phyloP scores from a whole-genome alignment of 805 yeast genomes.

The Barnettozyma pratensis region DNA sequence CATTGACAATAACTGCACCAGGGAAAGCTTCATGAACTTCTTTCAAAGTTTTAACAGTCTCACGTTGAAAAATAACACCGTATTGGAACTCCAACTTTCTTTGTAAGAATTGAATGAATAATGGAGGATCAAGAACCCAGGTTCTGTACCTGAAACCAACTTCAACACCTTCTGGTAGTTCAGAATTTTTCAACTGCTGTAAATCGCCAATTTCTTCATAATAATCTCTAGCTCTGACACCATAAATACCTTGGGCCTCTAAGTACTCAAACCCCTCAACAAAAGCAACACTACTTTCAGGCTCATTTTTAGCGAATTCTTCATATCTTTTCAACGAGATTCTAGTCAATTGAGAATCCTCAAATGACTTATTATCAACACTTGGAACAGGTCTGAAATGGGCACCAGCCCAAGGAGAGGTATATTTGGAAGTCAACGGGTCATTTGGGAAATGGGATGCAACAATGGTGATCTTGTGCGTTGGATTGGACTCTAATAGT shows the following conservation, averaged over 20 bases:
- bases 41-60: conserved; percentile 33
- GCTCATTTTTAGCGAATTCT: conserved; percentile 34
- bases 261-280: conserved; percentile 53
- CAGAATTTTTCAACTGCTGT: conserved; percentile 12
- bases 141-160: conserved; percentile 52
- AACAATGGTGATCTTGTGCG: conserved; percentile 36
- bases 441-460: conserved; percentile 43
- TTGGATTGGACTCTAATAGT: conserved; percentile 32
- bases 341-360: conserved; percentile 45
- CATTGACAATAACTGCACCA: conserved; percentile 42
- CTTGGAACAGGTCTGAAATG: conserved; percentile 71
- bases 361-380: conserved; percentile 32
- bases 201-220: conserved; percentile 22
- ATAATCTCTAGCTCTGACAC: conserved; percentile 17
- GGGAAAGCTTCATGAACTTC: conserved; percentile 35
- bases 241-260: conserved; percentile 31
- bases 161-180: conserved; percentile 35
- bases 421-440: conserved; percentile 37
- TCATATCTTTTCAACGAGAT: conserved; percentile 43
- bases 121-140: conserved; percentile 59
- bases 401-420: conserved; percentile 80
- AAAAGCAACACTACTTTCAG: conserved; percentile 50
- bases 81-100: conserved; percentile 29
- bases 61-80: conserved; percentile 31
- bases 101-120: conserved; percentile 45